phyloP scores from a whole-genome alignment of 306 rosid species.

The Pachyrhizus erosus region DNA sequence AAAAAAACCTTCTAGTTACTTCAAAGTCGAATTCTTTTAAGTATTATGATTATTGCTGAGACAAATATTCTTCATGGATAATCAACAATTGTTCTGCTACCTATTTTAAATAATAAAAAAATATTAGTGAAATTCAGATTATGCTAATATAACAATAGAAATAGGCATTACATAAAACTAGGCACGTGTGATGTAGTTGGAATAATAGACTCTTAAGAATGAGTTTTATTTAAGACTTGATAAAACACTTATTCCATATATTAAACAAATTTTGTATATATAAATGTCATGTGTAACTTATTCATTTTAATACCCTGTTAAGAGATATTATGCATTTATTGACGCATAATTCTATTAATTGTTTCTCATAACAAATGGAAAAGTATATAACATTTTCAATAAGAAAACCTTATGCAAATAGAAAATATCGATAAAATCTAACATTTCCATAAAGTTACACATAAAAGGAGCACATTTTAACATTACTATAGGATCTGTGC shows the following conservation, averaged over 20 bases:
- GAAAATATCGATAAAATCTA: neutral
- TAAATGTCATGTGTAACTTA: neutral
- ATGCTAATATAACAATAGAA: neutral
- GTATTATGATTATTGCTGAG: too few relatives aligned
- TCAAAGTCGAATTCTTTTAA: too few relatives aligned
- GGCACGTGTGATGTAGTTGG: neutral
- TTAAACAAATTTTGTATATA: neutral
- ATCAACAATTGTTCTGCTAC: too few relatives aligned
- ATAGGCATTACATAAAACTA: neutral
- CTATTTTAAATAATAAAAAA: too few relatives aligned
- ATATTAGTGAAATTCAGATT: neutral
- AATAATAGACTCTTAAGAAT: neutral
- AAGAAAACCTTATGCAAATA: neutral
- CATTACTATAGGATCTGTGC: neutral
- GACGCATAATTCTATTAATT: neutral
- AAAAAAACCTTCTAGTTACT: too few relatives aligned
- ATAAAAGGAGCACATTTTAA: neutral
- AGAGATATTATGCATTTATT: too few relatives aligned
- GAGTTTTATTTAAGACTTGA: neutral
- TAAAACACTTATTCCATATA: neutral
- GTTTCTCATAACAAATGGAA: neutral
- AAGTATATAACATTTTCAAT: neutral
- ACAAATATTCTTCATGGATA: too few relatives aligned
- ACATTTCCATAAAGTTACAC: neutral
- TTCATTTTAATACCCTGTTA: neutral